phyloP scores from a whole-genome alignment of 768 basidiomycete genomes.

The Inosperma sp. region DNA sequence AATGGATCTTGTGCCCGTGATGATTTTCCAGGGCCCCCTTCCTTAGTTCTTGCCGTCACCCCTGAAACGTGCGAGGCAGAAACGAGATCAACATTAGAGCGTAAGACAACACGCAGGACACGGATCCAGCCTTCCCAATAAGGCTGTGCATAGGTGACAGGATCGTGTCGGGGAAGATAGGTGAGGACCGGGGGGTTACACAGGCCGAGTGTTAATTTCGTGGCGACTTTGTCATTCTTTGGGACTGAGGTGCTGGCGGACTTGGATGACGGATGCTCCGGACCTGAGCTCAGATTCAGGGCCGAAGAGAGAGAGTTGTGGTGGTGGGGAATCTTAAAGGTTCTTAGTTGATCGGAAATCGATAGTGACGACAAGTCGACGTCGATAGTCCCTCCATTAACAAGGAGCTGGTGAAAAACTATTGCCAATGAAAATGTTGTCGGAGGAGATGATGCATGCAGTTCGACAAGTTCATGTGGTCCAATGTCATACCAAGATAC shows the following conservation, averaged over 20 bases:
- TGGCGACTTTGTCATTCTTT: neutral
- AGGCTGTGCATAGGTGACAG: conserved; percentile 43
- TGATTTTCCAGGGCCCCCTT: too few species aligned
- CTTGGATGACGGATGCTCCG: neutral
- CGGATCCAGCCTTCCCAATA: conserved; percentile 54
- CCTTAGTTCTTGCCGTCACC: neutral
- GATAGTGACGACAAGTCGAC: neutral
- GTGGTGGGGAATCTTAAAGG: too few species aligned
- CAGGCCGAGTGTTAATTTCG: neutral
- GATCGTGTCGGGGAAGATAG: conserved; percentile 34
- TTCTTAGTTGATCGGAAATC: too few species aligned
- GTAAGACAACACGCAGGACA: conserved; percentile 40
- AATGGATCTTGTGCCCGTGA: neutral
- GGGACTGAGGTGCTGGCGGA: neutral
- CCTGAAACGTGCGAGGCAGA: neutral
- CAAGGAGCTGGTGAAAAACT: conserved; percentile 10
- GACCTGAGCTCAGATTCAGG: neutral
- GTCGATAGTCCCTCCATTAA: conserved; percentile 6
- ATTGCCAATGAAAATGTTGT: conserved; percentile 12
- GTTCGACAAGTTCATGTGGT: conserved; percentile 64
- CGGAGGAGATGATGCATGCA: conserved; percentile 40
- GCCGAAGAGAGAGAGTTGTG: too few species aligned
- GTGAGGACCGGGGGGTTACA: conserved; percentile 10
- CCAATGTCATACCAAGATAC: conserved; percentile 55
- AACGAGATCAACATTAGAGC: conserved; percentile 14